Percentiles rank a stretch among this genome's conserved stretches.
These are phyloP conservation scores for Ogataea henricii DNA, from an alignment of 805 yeast genomes.

Conservation along the genomic window DNA sequence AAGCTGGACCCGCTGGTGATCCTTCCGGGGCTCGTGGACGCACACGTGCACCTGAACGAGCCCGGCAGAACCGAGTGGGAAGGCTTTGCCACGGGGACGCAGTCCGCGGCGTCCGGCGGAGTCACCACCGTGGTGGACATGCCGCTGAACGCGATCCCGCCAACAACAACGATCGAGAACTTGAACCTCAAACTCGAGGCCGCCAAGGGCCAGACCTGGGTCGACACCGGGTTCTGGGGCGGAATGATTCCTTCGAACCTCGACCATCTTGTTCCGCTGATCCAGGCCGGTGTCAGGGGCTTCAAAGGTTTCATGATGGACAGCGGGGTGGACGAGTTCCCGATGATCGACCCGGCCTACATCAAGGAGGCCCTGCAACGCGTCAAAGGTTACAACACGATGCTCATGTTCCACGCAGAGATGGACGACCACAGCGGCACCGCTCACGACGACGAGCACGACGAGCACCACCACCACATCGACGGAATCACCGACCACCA, in stretches of 20 bases:
- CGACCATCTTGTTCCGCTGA: constrained; percentile 68
- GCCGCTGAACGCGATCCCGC: constrained; percentile 96
- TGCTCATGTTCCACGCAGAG: constrained; percentile 93
- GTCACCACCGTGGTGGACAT: constrained; percentile 94
- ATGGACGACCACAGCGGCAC: constrained; percentile 43
- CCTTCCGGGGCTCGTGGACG: constrained; percentile 89
- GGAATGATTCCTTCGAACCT: constrained; percentile 84
- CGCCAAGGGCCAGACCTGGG: constrained; percentile 83
- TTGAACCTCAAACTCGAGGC: constrained; percentile 75
- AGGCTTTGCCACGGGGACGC: constrained; percentile 95
- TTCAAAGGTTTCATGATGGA: constrained; percentile 92
- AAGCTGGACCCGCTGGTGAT: constrained; percentile 64
- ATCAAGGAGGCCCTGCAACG: constrained; percentile 65
- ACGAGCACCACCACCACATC: constrained; percentile 35
- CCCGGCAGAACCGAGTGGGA: constrained; percentile 99
- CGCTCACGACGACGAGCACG: constrained; percentile 29
- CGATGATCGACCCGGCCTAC: constrained; percentile 68
- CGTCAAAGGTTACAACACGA: constrained; percentile 64
- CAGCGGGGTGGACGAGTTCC: constrained; percentile 96
- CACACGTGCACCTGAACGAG: constrained; percentile 93
- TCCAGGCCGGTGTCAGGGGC: constrained; percentile 87
- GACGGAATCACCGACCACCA: constrained; percentile 50
- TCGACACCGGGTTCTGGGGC: constrained; percentile 96
- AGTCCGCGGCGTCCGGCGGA: constrained; percentile 94
- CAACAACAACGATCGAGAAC: constrained; percentile 83